A percentile compares a stretch with the other conserved stretches of the same genome.
phyloP scores from a whole-genome alignment of 2,329 filamentous ascomycete genomes.

The Fusarium udum region DNA sequence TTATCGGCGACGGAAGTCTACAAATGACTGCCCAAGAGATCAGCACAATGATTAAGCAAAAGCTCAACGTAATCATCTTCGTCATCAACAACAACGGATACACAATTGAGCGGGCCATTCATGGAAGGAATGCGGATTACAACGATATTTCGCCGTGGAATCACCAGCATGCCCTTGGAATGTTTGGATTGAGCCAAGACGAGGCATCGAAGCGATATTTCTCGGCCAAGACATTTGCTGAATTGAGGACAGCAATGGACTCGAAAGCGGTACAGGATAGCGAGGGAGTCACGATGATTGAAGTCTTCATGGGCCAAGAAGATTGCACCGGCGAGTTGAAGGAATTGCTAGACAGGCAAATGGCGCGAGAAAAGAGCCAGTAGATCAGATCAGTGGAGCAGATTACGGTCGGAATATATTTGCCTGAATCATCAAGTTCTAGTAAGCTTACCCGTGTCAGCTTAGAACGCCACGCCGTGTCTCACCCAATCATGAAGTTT shows the following conservation, averaged over 20 bases:
- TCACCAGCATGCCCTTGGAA: background rate
- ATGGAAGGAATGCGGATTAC: conserved; percentile 6
- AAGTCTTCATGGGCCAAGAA: conserved; percentile 15
- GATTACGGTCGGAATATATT: background rate
- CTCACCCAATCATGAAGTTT: background rate
- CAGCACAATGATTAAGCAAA: conserved; percentile 13
- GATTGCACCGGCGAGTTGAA: conserved; percentile 11
- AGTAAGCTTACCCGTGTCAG: background rate
- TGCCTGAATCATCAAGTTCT: background rate
- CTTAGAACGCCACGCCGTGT: background rate
- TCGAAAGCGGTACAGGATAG: background rate
- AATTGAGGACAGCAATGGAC: background rate
- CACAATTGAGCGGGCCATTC: conserved; percentile 18
- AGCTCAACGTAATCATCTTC: conserved; percentile 8
- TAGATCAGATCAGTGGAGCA: background rate
- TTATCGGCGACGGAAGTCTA: conserved; percentile 11
- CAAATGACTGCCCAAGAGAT: conserved; percentile 19
- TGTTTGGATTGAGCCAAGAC: conserved; percentile 1
- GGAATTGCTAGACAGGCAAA: background rate
- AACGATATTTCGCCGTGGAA: conserved; percentile 18
- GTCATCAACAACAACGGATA: conserved; percentile 21
- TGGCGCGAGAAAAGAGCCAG: background rate
- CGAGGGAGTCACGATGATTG: conserved; percentile 7
- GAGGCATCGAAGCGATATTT: background rate
- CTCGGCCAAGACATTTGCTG: background rate